Evolutionary conservation across 1,139 yeast species (phyloP).

Genomic region (Diutina neorugosa): DNA sequence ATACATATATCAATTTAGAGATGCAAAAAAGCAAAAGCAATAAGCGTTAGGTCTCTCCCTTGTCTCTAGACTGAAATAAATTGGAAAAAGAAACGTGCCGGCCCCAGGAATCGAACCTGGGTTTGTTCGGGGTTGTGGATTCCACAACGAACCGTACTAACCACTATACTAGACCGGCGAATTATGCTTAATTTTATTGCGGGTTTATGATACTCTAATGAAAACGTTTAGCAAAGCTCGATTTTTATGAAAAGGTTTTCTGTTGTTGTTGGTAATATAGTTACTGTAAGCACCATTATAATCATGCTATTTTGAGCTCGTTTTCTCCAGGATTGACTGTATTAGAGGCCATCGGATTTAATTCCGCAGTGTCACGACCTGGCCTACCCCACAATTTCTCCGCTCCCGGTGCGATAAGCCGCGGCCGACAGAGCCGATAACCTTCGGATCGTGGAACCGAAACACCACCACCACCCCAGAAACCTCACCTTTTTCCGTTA

Average conservation of each 20-base stretch:
- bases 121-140: not conserved
- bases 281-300: too few species aligned
- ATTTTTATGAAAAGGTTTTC: too few species aligned
- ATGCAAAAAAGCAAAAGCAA: not conserved
- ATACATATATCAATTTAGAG: not conserved
- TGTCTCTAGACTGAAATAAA: not conserved
- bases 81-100: not conserved
- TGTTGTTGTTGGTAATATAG: too few species aligned
- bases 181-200: not conserved
- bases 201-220: not conserved
- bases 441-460: not conserved
- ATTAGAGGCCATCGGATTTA: not conserved
- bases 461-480: not conserved
- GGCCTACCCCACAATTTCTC: not conserved
- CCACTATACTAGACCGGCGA: conserved; percentile 1
- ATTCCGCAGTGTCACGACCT: not conserved
- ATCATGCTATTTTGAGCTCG: not conserved
- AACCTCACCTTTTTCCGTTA: too few species aligned
- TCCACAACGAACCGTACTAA: not conserved
- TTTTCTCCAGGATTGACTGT: not conserved
- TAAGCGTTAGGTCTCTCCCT: not conserved
- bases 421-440: not conserved
- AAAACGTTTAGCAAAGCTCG: too few species aligned
- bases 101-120: conserved; percentile 3
- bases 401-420: not conserved